Conservation (phyloP, 768 basidiomycete species). For the Phylloporus sp. region DNA sequence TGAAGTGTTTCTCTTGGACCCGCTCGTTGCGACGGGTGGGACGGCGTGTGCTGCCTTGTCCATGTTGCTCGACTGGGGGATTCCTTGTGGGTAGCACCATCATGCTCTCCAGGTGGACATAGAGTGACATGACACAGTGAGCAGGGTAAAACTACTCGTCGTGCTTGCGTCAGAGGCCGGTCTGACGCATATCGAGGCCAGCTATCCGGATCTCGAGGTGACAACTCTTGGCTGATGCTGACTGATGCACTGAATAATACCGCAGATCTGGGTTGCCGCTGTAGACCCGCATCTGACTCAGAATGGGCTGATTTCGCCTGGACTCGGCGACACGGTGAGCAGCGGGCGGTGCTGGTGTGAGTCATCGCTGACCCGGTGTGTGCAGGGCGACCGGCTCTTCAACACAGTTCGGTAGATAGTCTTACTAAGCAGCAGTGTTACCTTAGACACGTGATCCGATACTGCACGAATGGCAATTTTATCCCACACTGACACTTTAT, state of each 20-base stretch:
- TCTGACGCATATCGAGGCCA: conserved; percentile 55
- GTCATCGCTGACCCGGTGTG: neutral
- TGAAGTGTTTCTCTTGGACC: conserved; percentile 84
- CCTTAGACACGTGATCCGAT: conserved; percentile 26
- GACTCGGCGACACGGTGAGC: conserved; percentile 85
- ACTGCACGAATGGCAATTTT: conserved; percentile 31
- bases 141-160: conserved; percentile 75
- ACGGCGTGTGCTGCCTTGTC: conserved; percentile 83
- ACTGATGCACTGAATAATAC: neutral
- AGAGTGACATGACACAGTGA: conserved; percentile 37
- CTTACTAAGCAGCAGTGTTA: neutral
- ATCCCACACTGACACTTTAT: conserved; percentile 16
- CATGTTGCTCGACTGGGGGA: conserved; percentile 86
- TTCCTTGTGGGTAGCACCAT: conserved; percentile 49
- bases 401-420: conserved; percentile 46
- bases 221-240: neutral
- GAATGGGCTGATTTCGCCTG: conserved; percentile 83
- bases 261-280: conserved; percentile 82
- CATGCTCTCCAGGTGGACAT: neutral
- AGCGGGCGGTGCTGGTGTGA: neutral
- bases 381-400: conserved; percentile 81
- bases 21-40: conserved; percentile 90
- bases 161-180: conserved; percentile 79
- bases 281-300: conserved; percentile 69
- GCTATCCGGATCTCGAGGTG: conserved; percentile 81